These are phyloP conservation scores for Omphalotus guepiniiformis DNA, from an alignment of 768 basidiomycete species.

Conservation along the genomic window DNA sequence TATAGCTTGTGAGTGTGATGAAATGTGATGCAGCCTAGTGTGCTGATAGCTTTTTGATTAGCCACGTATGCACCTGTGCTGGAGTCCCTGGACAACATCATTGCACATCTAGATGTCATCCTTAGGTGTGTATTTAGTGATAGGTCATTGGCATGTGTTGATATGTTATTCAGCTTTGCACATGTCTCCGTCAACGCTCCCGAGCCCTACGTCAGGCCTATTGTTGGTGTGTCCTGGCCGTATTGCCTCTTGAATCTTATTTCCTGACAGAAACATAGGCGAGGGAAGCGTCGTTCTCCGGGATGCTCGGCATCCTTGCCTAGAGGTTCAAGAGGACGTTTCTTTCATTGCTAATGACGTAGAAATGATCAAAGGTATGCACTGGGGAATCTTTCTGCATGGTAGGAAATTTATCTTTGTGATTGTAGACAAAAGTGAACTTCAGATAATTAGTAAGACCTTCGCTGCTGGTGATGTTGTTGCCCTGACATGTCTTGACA, in stretches of 20 bases:
- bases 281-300: conserved; percentile 74
- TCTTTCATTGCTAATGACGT: conserved; percentile 95
- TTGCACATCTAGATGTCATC: conserved; percentile 92
- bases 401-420: neutral
- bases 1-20: conserved; percentile 69
- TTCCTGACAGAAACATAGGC: too few species aligned
- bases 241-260: neutral
- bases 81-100: conserved; percentile 73
- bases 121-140: conserved; percentile 53
- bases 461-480: neutral
- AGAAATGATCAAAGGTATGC: conserved; percentile 82
- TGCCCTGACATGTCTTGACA: conserved; percentile 20
- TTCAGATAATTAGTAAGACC: conserved; percentile 85
- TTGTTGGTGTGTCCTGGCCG: conserved; percentile 61
- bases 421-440: conserved; percentile 76
- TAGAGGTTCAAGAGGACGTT: conserved; percentile 95
- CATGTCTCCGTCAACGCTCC: conserved; percentile 87
- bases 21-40: neutral
- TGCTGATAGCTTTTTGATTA: conserved; percentile 24
- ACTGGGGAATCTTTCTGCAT: neutral
- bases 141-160: neutral
- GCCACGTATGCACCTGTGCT: conserved; percentile 90
- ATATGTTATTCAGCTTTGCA: conserved; percentile 60
- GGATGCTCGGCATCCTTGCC: conserved; percentile 92
- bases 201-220: conserved; percentile 85